These are phyloP conservation scores for Chalaropsis ovoidea DNA, from an alignment of 2,329 filamentous ascomycete genomes.

Conservation along the genomic window DNA sequence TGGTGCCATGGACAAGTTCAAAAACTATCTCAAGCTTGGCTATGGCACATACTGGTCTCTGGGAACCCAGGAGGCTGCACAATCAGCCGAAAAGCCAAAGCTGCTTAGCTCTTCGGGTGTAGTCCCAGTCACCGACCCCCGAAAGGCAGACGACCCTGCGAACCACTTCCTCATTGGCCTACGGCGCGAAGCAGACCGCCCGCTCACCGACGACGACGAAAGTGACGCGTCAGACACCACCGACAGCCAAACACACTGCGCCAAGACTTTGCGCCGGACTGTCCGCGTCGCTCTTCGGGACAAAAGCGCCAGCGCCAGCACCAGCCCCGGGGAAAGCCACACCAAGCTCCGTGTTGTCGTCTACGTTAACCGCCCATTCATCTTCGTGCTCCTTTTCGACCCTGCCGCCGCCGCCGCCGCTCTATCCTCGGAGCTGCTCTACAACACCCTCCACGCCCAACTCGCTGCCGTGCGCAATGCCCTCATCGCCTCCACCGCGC, in stretches of 20 bases:
- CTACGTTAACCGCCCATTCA: slow-evolving; percentile 64
- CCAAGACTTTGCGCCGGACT: slow-evolving; percentile 15
- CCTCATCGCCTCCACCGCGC: slow-evolving; percentile 47
- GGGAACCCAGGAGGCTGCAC: not conserved
- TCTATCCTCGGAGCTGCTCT: slow-evolving; percentile 46
- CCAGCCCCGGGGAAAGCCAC: slow-evolving; percentile 39
- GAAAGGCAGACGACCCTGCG: slow-evolving; percentile 26
- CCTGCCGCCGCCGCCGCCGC: slow-evolving; percentile 47
- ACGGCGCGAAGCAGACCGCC: slow-evolving; percentile 51
- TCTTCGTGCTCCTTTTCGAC: slow-evolving; percentile 64
- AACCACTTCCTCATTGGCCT: slow-evolving; percentile 58
- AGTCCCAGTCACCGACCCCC: slow-evolving; percentile 16
- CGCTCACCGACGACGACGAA: slow-evolving; percentile 30
- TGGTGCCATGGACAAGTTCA: slow-evolving; percentile 44
- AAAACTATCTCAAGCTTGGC: slow-evolving; percentile 56
- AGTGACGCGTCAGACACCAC: slow-evolving; percentile 31
- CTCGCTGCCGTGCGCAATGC: slow-evolving; percentile 49
- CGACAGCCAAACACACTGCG: slow-evolving; percentile 39
- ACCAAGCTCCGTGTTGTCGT: slow-evolving; percentile 56
- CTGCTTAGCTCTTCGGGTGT: slow-evolving; percentile 2
- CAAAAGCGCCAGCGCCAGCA: slow-evolving; percentile 12
- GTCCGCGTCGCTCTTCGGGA: slow-evolving; percentile 32
- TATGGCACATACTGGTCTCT: slow-evolving; percentile 55
- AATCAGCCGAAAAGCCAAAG: slow-evolving; percentile 17
- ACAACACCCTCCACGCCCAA: slow-evolving; percentile 51